Conservation (phyloP, 2,329 filamentous ascomycete genomes). For the Biscogniauxia marginata region DNA sequence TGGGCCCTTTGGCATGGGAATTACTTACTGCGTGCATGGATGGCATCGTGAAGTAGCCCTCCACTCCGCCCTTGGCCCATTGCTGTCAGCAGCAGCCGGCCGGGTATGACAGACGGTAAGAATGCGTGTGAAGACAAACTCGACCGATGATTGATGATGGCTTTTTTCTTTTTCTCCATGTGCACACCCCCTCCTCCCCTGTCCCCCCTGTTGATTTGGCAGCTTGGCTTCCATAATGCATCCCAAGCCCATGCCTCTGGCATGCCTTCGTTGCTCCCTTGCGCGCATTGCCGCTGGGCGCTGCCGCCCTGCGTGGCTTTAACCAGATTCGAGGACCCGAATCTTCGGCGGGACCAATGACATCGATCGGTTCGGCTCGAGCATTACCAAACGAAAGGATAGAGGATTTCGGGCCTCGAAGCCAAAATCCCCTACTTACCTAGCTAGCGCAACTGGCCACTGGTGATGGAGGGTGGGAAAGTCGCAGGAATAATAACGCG, state of each 20-base stretch:
- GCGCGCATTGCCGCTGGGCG: slow-evolving; percentile 28
- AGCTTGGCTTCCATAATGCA: slow-evolving; percentile 19
- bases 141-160: background rate
- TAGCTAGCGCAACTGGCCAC: slow-evolving; percentile 12
- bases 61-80: background rate
- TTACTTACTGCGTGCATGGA: background rate
- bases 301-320: slow-evolving; percentile 18
- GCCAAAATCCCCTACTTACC: slow-evolving; percentile 13
- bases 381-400: slow-evolving; percentile 28
- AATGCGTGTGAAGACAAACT: background rate
- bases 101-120: background rate
- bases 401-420: slow-evolving; percentile 17
- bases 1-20: background rate
- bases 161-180: background rate
- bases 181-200: background rate
- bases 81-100: background rate
- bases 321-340: slow-evolving; percentile 24
- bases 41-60: background rate
- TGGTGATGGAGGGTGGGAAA: slow-evolving; percentile 1
- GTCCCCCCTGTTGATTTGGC: slow-evolving; percentile 16
- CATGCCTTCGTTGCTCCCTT: slow-evolving; percentile 13
- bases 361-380: slow-evolving; percentile 14
- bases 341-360: slow-evolving; percentile 27
- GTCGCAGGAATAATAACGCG: slow-evolving; percentile 14
- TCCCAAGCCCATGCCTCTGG: slow-evolving; percentile 14